Evolutionary conservation across 75 land plant genomes (phyloP).

Genomic region (Sequoia sempervirens): DNA sequence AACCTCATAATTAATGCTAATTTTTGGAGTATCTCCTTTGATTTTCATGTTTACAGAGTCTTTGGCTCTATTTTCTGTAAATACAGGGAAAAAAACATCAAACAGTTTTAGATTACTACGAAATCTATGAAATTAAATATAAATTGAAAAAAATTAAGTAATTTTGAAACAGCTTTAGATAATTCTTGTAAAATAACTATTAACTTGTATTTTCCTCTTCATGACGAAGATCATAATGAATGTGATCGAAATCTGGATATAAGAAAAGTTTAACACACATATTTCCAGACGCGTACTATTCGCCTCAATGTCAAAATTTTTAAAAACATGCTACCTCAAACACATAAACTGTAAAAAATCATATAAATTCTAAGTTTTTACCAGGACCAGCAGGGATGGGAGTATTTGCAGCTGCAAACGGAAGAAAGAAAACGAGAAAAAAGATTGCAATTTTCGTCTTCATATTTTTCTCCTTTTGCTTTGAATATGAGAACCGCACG

Average conservation of each 20-base stretch:
- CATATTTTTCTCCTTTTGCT: neutral
- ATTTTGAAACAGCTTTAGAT: no score
- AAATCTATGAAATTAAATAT: neutral
- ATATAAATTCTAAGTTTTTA: neutral
- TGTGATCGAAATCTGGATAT: no score
- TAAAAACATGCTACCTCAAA: neutral
- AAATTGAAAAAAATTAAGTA: no score
- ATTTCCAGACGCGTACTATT: no score
- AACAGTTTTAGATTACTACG: neutral
- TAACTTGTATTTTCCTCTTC: no score
- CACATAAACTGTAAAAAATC: neutral
- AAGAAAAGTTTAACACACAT: no score
- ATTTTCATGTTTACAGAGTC: neutral
- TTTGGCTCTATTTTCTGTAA: slow-evolving; percentile 1
- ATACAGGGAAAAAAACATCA: neutral
- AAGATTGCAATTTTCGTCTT: neutral
- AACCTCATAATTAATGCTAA: neutral
- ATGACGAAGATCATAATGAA: no score
- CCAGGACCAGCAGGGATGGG: neutral
- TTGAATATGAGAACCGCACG: neutral
- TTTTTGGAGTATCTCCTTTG: neutral
- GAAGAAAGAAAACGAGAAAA: slow-evolving; percentile 3
- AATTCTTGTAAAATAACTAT: no score
- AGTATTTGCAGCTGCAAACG: neutral
- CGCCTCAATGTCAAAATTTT: neutral